phyloP scores from a whole-genome alignment of 2,329 filamentous ascomycete genomes.

The Hypoxylon sp. region DNA sequence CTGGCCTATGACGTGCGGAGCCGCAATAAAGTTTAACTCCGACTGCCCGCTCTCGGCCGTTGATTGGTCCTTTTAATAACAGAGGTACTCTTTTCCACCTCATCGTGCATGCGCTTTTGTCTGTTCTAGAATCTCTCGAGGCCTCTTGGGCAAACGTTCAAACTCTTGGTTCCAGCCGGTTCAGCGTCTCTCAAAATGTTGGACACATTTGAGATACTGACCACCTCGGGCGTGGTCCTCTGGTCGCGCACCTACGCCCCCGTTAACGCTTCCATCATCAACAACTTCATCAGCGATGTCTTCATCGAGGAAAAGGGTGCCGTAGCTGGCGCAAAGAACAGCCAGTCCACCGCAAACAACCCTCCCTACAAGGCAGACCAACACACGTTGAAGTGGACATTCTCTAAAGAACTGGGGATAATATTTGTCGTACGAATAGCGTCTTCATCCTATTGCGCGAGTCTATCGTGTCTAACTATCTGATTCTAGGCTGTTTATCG shows the following conservation, averaged over 20 bases:
- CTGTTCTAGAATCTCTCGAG: constrained; percentile 7
- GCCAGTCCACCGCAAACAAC: constrained; percentile 67
- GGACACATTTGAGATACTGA: constrained; percentile 96
- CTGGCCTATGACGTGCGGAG: constrained; percentile 28
- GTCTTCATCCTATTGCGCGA: constrained; percentile 8
- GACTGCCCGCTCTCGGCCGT: constrained; percentile 9
- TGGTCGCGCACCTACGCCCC: constrained; percentile 90
- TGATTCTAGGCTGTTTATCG: constrained; percentile 85
- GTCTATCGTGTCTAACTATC: constrained; percentile 28
- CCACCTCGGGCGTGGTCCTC: constrained; percentile 93
- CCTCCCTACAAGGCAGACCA: constrained; percentile 88
- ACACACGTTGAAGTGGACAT: constrained; percentile 93
- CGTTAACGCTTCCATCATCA: constrained; percentile 83
- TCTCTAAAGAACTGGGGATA: constrained; percentile 88
- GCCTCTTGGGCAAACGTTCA: neutral
- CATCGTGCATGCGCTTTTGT: constrained; percentile 26
- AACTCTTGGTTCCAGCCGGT: neutral
- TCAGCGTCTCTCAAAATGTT: constrained; percentile 67
- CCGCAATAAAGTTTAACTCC: constrained; percentile 30
- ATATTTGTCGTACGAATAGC: constrained; percentile 82
- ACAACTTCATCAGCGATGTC: constrained; percentile 93
- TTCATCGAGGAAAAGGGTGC: constrained; percentile 93
- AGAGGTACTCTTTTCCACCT: constrained; percentile 27
- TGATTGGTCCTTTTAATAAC: constrained; percentile 21
- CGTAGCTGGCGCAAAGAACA: constrained; percentile 65